These are phyloP conservation scores for Yamadazyma taylorii DNA, from an alignment of 1,139 yeast species.

Conservation along the genomic window DNA sequence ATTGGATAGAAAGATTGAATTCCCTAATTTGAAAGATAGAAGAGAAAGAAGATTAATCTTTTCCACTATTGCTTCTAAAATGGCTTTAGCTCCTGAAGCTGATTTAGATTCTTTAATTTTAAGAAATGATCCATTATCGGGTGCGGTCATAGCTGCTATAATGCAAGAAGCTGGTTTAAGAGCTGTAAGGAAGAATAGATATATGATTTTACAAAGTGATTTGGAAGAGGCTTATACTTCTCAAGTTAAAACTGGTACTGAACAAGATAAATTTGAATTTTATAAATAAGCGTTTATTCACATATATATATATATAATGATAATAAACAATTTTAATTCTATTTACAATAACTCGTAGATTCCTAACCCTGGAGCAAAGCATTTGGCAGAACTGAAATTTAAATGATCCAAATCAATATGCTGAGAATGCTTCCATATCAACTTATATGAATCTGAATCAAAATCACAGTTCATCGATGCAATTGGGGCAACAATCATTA, in stretches of 20 bases:
- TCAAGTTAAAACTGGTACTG: constrained; percentile 93
- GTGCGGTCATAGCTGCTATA: constrained; percentile 97
- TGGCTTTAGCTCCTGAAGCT: constrained; percentile 97
- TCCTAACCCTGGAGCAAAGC: constrained; percentile 62
- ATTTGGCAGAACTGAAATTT: constrained; percentile 43
- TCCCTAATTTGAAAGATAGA: constrained; percentile 92
- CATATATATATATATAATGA: constrained; percentile 3
- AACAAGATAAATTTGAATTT: constrained; percentile 96
- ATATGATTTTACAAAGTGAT: constrained; percentile 92
- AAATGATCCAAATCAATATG: constrained; percentile 73
- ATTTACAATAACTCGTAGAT: constrained; percentile 42
- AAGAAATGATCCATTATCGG: constrained; percentile 95
- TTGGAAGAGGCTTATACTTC: constrained; percentile 96
- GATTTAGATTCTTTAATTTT: constrained; percentile 93
- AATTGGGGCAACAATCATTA: constrained; percentile 48
- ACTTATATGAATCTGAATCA: constrained; percentile 16
- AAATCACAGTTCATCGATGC: constrained; percentile 38
- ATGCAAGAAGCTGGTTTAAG: constrained; percentile 99
- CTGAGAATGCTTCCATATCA: constrained; percentile 43
- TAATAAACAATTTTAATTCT: constrained; percentile 5
- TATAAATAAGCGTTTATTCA: constrained; percentile 57
- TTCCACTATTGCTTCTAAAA: constrained; percentile 92
- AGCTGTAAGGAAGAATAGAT: constrained; percentile 97
- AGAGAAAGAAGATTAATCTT: constrained; percentile 96
- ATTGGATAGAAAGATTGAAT: constrained; percentile 96